These are phyloP conservation scores for Lentinula boryana DNA, from an alignment of 768 basidiomycete species.

Conservation along the genomic window DNA sequence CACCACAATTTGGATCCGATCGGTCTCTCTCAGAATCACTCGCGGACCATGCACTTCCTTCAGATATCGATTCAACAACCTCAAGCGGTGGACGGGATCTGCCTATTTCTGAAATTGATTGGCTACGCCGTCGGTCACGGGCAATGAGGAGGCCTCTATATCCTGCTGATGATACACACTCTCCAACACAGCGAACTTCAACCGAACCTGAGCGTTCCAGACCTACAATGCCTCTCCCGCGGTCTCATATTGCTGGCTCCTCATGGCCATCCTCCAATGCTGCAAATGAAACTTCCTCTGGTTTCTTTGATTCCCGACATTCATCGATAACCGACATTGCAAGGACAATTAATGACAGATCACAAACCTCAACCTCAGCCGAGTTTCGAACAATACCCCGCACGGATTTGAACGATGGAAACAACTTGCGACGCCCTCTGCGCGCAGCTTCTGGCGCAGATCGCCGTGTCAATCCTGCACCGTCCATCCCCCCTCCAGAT, in stretches of 20 bases:
- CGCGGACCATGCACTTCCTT: background rate
- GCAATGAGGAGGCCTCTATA: background rate
- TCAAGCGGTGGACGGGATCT: background rate
- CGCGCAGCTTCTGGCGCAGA: background rate
- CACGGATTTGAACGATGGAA: background rate
- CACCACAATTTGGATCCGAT: background rate
- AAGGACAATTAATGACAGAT: conserved; percentile 12
- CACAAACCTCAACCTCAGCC: background rate
- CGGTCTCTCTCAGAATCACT: background rate
- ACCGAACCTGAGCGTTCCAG: background rate
- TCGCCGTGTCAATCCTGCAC: conserved; percentile 4
- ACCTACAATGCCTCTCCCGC: background rate
- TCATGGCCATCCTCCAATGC: background rate
- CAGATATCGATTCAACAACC: background rate
- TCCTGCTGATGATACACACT: background rate
- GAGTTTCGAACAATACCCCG: background rate
- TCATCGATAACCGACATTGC: conserved; percentile 15
- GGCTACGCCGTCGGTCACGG: background rate
- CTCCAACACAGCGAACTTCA: background rate
- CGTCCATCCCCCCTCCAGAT: conserved; percentile 20
- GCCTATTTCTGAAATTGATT: background rate
- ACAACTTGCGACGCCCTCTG: background rate
- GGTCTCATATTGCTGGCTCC: background rate
- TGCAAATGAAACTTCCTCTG: background rate
- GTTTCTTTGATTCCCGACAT: conserved; percentile 5